Percentiles rank a stretch among this genome's conserved stretches.
Evolutionary conservation across 257 asterid genomes (phyloP).

Genomic region (Solanum infundibuliforme): DNA sequence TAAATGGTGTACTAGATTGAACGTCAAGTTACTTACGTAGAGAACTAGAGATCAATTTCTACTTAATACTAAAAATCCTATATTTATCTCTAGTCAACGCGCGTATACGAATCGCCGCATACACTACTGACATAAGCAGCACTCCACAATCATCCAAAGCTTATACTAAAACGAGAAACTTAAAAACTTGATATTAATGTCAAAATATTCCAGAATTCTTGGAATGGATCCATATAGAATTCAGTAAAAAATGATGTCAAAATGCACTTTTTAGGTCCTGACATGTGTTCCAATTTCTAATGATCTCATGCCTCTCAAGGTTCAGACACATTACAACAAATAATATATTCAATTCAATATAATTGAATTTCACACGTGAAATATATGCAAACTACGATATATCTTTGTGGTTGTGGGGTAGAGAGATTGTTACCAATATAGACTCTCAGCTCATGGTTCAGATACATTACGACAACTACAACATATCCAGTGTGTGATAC

Average conservation of each 20-base stretch:
- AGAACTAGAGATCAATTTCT: no score
- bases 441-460: background rate
- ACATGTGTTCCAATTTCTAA: background rate
- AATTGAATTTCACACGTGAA: fast-evolving
- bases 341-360: no score
- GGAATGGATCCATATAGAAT: background rate
- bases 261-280: background rate
- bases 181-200: background rate
- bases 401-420: background rate
- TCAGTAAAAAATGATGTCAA: background rate
- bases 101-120: background rate
- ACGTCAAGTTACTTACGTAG: background rate
- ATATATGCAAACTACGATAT: background rate
- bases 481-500: background rate
- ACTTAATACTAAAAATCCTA: background rate
- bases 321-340: background rate
- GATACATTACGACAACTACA: background rate
- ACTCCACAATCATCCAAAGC: background rate
- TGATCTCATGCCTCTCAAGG: background rate
- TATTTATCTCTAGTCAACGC: background rate
- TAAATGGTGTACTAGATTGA: background rate
- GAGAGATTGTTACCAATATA: fast-evolving
- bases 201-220: background rate
- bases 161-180: background rate
- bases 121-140: background rate